Percentiles rank a stretch among this genome's conserved stretches.
These are phyloP conservation scores for Teratosphaeria gauchensis DNA, from an alignment of 2,329 filamentous ascomycete genomes.

Conservation along the genomic window DNA sequence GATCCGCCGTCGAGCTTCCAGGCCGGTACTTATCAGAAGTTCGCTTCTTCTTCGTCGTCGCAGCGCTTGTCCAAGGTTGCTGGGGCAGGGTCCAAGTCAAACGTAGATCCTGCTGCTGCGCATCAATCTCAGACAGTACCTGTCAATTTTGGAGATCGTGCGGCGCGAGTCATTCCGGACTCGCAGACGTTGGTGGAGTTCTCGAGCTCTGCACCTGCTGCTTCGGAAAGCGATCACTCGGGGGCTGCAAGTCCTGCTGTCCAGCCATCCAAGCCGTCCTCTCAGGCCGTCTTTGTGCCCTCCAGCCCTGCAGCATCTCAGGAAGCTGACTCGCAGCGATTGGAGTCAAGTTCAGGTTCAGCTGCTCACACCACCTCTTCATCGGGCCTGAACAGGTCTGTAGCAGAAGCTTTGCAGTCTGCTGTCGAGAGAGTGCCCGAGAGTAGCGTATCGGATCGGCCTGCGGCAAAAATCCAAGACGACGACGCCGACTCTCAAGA, in stretches of 20 bases:
- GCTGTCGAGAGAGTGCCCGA: not conserved
- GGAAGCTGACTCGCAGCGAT: not conserved
- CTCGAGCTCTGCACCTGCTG: slow-evolving; percentile 3
- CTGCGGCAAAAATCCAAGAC: not conserved
- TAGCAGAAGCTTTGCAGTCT: not conserved
- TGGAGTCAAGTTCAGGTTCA: not conserved
- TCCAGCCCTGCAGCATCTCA: not conserved
- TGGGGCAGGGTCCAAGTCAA: not conserved
- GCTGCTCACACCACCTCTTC: not conserved
- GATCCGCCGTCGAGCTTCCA: slow-evolving; percentile 20
- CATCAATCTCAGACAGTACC: slow-evolving; percentile 7
- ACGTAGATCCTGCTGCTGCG: not conserved
- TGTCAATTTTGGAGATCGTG: slow-evolving; percentile 5
- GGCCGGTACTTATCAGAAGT: slow-evolving; percentile 14
- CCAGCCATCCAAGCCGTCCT: not conserved
- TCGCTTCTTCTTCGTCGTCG: slow-evolving; percentile 3
- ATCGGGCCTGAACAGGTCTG: not conserved
- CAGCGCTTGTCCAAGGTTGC: not conserved
- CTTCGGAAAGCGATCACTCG: not conserved
- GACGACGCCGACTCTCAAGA: not conserved
- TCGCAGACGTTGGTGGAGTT: slow-evolving; percentile 7
- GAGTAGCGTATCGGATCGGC: not conserved
- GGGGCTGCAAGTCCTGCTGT: not conserved
- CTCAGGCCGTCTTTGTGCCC: not conserved
- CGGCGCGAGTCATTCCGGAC: slow-evolving; percentile 7